Conservation (phyloP, 1,284 basidiomycete species). For the Melanopsichium pennsylvanicum region DNA sequence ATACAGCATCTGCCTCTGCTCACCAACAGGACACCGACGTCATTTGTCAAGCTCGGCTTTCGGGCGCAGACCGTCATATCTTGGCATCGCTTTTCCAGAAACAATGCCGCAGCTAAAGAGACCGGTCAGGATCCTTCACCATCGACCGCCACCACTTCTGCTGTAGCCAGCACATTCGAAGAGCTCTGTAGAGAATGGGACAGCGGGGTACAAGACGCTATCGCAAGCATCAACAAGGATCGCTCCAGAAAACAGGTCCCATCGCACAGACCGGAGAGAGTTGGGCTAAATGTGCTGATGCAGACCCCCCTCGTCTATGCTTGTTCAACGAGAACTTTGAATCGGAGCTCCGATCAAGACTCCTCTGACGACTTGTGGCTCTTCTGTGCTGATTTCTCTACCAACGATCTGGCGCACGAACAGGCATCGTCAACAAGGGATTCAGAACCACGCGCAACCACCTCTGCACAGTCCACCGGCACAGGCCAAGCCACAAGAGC, state of each 20-base stretch:
- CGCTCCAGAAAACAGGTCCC: background rate
- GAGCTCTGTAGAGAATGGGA: slow-evolving; percentile 5
- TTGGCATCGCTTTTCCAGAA: slow-evolving; percentile 15
- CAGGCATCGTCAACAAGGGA: too few relatives aligned
- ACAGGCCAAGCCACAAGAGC: too few relatives aligned
- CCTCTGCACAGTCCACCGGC: too few relatives aligned
- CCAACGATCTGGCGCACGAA: too few relatives aligned
- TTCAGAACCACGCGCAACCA: too few relatives aligned
- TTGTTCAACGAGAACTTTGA: background rate
- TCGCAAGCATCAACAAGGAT: background rate
- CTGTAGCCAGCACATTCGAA: background rate
- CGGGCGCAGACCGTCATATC: slow-evolving; percentile 9
- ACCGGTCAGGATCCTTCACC: background rate
- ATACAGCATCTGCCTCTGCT: slow-evolving; percentile 23
- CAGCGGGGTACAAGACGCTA: background rate
- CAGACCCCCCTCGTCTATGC: slow-evolving; percentile 13
- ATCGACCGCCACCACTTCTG: background rate
- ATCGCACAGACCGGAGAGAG: background rate
- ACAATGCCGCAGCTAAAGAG: too few relatives aligned
- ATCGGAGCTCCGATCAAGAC: background rate
- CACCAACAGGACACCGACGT: slow-evolving; percentile 19
- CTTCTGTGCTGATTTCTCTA: too few relatives aligned
- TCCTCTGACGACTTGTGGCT: slow-evolving; percentile 13
- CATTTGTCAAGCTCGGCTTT: slow-evolving; percentile 21
- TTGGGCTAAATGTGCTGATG: background rate